These are phyloP conservation scores for Lithospermum erythrorhizon DNA, from an alignment of 257 asterid species.

Conservation along the genomic window DNA sequence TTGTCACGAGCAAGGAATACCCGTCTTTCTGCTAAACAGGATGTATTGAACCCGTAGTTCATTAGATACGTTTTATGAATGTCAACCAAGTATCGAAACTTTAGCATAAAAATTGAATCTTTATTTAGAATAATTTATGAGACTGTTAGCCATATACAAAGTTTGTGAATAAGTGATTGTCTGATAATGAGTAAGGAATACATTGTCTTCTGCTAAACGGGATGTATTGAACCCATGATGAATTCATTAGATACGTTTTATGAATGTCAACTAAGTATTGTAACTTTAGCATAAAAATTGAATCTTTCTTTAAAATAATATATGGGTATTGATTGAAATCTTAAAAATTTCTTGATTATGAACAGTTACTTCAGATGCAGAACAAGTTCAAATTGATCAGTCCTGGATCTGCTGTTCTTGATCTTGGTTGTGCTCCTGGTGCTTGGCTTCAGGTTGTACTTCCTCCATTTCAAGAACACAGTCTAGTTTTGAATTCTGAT, in stretches of 20 bases:
- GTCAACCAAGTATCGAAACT: too few relatives aligned
- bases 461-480: background rate
- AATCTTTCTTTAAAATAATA: background rate
- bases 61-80: too few relatives aligned
- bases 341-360: background rate
- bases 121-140: background rate
- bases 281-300: background rate
- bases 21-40: too few relatives aligned
- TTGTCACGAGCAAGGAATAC: too few relatives aligned
- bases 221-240: too few relatives aligned
- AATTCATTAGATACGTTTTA: background rate
- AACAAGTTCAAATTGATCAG: constrained; percentile 59
- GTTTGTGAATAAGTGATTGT: too few relatives aligned
- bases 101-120: background rate
- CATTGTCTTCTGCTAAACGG: too few relatives aligned
- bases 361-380: constrained; percentile 80
- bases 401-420: constrained; percentile 70
- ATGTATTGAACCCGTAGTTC: too few relatives aligned
- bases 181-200: too few relatives aligned
- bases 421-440: constrained; percentile 97
- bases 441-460: constrained; percentile 87
- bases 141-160: too few relatives aligned
- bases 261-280: too few relatives aligned
- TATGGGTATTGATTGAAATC: constrained; percentile 7
- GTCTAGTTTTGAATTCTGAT: too few relatives aligned